Evolutionary conservation across 1,284 basidiomycete genomes (phyloP).

Genomic region (Fomes fomentarius): DNA sequence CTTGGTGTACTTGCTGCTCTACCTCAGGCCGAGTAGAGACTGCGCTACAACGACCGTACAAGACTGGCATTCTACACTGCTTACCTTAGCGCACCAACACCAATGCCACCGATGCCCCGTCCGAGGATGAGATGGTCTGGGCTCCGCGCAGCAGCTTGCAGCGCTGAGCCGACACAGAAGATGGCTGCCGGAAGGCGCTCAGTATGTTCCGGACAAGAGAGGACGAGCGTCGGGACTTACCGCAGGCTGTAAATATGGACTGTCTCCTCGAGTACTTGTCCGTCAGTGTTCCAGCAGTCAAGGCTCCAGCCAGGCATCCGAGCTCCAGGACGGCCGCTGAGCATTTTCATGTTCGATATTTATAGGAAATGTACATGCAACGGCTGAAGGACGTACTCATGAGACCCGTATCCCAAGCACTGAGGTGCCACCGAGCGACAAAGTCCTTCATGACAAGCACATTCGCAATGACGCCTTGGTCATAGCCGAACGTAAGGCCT

Average conservation of each 20-base stretch:
- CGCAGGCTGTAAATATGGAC: constrained; percentile 68
- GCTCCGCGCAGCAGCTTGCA: constrained; percentile 66
- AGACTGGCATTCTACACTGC: not conserved
- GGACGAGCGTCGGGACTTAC: constrained; percentile 50
- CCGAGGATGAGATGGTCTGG: constrained; percentile 65
- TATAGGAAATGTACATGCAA: not conserved
- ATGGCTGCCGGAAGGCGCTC: no score
- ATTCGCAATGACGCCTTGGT: constrained; percentile 67
- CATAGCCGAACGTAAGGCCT: constrained; percentile 74
- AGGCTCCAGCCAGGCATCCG: constrained; percentile 72
- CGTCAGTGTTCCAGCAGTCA: constrained; percentile 66
- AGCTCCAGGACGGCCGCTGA: constrained; percentile 80
- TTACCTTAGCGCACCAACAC: constrained; percentile 77
- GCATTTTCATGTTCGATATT: not conserved
- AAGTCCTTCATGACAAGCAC: constrained; percentile 85
- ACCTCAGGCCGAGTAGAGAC: no score
- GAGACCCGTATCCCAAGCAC: constrained; percentile 70
- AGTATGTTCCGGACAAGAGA: no score
- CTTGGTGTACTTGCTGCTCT: no score
- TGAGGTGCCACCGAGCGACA: constrained; percentile 62
- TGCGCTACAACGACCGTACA: no score
- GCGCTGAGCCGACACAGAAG: constrained; percentile 70
- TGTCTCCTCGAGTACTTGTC: constrained; percentile 68
- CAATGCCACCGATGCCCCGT: constrained; percentile 75
- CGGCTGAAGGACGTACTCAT: constrained; percentile 58